Evolutionary conservation across 805 yeast species (phyloP).

Genomic region (Brettanomyces anomalus): DNA sequence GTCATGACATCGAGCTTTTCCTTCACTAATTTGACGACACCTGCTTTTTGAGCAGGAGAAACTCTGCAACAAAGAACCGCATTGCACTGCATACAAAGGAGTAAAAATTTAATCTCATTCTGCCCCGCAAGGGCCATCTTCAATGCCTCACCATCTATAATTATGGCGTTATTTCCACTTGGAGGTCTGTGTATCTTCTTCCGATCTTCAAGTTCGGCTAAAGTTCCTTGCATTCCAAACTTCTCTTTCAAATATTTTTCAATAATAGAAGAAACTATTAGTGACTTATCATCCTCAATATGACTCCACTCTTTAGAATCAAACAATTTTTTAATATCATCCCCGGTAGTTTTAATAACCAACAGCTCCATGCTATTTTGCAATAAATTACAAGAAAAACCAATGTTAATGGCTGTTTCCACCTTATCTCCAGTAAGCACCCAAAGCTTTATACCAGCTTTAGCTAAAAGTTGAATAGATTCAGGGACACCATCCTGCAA

Average conservation of each 20-base stretch:
- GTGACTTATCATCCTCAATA: slow-evolving; percentile 14
- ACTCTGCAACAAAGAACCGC: slow-evolving; percentile 84
- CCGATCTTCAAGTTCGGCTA: slow-evolving; percentile 46
- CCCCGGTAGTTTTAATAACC: slow-evolving; percentile 52
- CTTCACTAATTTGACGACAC: slow-evolving; percentile 74
- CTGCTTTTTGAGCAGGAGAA: slow-evolving; percentile 81
- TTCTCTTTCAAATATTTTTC: slow-evolving; percentile 43
- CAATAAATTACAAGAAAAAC: slow-evolving; percentile 72
- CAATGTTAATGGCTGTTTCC: slow-evolving; percentile 85
- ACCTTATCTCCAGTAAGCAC: slow-evolving; percentile 83
- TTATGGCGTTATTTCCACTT: slow-evolving; percentile 53
- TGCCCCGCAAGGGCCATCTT: slow-evolving; percentile 37
- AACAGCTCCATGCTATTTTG: slow-evolving; percentile 70
- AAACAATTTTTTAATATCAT: slow-evolving; percentile 39
- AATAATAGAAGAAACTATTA: slow-evolving; percentile 39
- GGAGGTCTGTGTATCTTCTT: slow-evolving; percentile 62
- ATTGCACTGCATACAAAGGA: slow-evolving; percentile 70
- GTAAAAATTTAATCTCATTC: slow-evolving; percentile 46
- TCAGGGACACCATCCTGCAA: slow-evolving; percentile 84
- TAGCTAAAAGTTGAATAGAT: slow-evolving; percentile 55
- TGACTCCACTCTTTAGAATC: slow-evolving; percentile 19
- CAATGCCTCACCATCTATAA: slow-evolving; percentile 77
- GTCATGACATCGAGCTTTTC: slow-evolving; percentile 73
- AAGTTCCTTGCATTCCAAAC: slow-evolving; percentile 51
- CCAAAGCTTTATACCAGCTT: slow-evolving; percentile 81